These are phyloP conservation scores for Claviceps africana DNA, from an alignment of 2,329 filamentous ascomycete species.

Conservation along the genomic window DNA sequence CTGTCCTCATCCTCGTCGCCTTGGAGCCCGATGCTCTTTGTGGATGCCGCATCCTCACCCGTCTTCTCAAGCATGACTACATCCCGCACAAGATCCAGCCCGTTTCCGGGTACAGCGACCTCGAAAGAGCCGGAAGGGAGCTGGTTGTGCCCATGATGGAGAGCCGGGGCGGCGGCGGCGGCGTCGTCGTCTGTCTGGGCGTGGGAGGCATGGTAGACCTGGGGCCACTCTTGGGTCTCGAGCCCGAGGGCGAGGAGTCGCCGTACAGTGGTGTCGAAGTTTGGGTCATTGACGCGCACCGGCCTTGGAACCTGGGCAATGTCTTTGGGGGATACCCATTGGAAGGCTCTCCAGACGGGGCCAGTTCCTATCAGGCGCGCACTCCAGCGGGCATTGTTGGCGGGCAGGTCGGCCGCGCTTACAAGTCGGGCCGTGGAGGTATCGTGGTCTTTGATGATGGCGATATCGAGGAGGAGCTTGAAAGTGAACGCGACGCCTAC, in stretches of 20 bases:
- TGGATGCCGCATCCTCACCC: constrained; percentile 84
- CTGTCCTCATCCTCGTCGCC: constrained; percentile 80
- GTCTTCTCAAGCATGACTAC: constrained; percentile 91
- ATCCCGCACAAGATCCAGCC: constrained; percentile 96
- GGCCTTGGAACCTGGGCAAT: constrained; percentile 91
- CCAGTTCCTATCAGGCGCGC: constrained; percentile 32
- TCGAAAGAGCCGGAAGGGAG: constrained; percentile 64
- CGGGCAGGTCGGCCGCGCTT: constrained; percentile 57
- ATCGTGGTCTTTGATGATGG: constrained; percentile 94
- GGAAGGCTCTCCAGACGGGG: constrained; percentile 34
- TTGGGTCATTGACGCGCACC: constrained; percentile 82
- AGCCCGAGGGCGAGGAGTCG: constrained; percentile 47
- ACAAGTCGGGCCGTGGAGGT: constrained; percentile 68
- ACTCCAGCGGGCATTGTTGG: constrained; percentile 53
- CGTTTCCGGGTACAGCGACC: constrained; percentile 80
- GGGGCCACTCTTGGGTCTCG: constrained; percentile 61
- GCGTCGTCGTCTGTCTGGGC: constrained; percentile 81
- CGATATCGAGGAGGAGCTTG: constrained; percentile 76
- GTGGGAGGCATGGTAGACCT: constrained; percentile 87
- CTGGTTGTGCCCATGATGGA: constrained; percentile 78
- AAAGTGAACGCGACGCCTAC: constrained; percentile 65
- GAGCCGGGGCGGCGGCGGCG: constrained; percentile 68
- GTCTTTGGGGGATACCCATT: constrained; percentile 66
- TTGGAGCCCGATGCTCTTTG: constrained; percentile 93
- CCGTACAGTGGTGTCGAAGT: constrained; percentile 77